phyloP scores from a whole-genome alignment of 345 rosid species.

The Eucalyptus victrix region DNA sequence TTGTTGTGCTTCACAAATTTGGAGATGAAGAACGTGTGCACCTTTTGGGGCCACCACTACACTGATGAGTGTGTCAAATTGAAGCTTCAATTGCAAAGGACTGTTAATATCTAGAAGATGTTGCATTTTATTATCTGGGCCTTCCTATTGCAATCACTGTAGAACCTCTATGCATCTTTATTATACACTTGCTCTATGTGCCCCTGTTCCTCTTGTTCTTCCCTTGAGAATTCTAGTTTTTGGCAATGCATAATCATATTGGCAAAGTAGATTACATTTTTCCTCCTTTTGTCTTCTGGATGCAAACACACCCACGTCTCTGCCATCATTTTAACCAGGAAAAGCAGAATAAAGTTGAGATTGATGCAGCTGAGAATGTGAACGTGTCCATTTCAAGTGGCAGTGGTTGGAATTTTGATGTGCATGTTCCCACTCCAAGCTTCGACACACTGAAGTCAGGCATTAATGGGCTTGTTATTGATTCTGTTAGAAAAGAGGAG shows the following conservation, averaged over 20 bases:
- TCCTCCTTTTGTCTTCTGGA: background rate
- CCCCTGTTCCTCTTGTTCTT: background rate
- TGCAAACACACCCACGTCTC: background rate
- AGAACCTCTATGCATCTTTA: background rate
- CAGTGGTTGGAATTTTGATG: background rate
- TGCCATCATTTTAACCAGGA: background rate
- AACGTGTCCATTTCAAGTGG: background rate
- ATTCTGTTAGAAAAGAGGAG: background rate
- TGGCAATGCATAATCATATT: background rate
- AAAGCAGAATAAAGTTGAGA: background rate
- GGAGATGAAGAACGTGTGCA: background rate
- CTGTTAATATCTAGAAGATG: background rate
- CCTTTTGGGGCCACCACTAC: background rate
- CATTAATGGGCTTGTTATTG: conserved; percentile 4
- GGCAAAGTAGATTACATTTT: background rate
- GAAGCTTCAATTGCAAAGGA: background rate
- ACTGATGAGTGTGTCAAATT: background rate
- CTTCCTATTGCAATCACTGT: background rate
- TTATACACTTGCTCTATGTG: background rate
- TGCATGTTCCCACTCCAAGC: background rate
- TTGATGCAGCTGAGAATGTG: background rate
- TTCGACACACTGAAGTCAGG: background rate
- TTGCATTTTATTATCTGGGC: background rate
- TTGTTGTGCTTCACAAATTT: background rate
- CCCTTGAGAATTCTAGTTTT: background rate